Conservation (phyloP, 2,329 filamentous ascomycete genomes). For the Dactylellina sp. region DNA sequence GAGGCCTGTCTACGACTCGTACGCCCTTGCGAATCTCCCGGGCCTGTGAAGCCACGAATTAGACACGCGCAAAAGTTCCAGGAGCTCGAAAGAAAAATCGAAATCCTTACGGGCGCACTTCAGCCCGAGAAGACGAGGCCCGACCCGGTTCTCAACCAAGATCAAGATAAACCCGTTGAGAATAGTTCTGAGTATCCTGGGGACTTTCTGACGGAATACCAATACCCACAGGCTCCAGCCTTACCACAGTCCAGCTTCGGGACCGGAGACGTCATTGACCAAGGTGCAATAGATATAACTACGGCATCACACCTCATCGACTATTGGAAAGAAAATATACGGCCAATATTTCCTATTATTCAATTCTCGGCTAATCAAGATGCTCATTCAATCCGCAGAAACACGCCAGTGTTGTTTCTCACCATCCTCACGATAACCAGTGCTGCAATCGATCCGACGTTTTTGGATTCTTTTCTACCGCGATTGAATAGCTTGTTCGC, state of each 20-base stretch:
- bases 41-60: slow-evolving; percentile 25
- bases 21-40: background rate
- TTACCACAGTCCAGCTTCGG: background rate
- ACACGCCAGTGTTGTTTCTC: too few species aligned
- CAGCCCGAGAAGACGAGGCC: background rate
- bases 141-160: too few species aligned
- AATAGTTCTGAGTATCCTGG: too few species aligned
- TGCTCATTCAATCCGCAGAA: too few species aligned
- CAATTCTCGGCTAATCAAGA: too few species aligned
- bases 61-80: slow-evolving; percentile 21
- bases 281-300: slow-evolving; percentile 11
- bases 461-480: too few species aligned
- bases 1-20: slow-evolving; percentile 16
- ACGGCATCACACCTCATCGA: slow-evolving; percentile 18
- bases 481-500: background rate
- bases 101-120: slow-evolving; percentile 14
- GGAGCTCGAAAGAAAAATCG: slow-evolving; percentile 26
- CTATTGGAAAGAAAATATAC: too few species aligned
- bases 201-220: too few species aligned
- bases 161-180: too few species aligned
- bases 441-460: too few species aligned
- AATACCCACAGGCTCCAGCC: background rate
- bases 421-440: too few species aligned
- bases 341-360: too few species aligned
- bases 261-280: slow-evolving; percentile 16